phyloP scores from a whole-genome alignment of 2,329 filamentous ascomycete species.

The Pseudohalonectria lignicola region DNA sequence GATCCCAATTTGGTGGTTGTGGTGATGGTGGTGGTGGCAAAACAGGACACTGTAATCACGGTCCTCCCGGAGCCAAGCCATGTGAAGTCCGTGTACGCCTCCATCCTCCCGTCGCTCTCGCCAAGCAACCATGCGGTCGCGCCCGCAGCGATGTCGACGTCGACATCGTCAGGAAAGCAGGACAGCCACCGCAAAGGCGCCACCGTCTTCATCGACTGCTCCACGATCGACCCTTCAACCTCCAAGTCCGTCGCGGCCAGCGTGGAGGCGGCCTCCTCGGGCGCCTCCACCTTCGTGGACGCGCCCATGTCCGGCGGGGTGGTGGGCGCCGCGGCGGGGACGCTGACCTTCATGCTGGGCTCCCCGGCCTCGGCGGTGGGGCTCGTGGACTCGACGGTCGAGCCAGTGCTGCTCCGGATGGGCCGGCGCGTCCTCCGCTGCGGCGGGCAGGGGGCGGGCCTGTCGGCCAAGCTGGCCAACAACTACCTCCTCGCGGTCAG shows the following conservation, averaged over 20 bases:
- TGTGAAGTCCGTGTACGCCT: conserved; percentile 70
- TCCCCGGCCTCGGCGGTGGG: conserved; percentile 49
- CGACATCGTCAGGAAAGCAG: too few species aligned
- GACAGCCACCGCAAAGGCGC: conserved; percentile 33
- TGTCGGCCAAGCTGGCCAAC: conserved; percentile 90
- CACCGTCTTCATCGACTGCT: conserved; percentile 84
- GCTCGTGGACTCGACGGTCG: conserved; percentile 39
- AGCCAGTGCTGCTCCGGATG: conserved; percentile 67
- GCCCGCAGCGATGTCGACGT: too few species aligned
- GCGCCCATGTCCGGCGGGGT: conserved; percentile 96
- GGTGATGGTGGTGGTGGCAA: too few species aligned
- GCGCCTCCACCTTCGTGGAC: conserved; percentile 67
- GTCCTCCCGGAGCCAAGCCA: conserved; percentile 84
- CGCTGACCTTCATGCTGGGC: conserved; percentile 94
- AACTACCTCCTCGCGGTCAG: conserved; percentile 93
- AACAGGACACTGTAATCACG: conserved; percentile 80
- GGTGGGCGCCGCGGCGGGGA: conserved; percentile 77
- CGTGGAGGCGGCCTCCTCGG: conserved; percentile 32
- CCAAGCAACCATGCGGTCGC: too few species aligned
- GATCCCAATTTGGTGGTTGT: too few species aligned
- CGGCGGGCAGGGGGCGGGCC: conserved; percentile 71
- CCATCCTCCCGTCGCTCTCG: conserved; percentile 47
- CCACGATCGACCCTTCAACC: conserved; percentile 85
- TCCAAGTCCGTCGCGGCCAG: conserved; percentile 66
- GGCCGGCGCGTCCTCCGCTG: conserved; percentile 79